Base-by-base conservation (phyloP, 2,329 filamentous ascomycete genomes). In the Talaromyces verruculosus region DNA sequence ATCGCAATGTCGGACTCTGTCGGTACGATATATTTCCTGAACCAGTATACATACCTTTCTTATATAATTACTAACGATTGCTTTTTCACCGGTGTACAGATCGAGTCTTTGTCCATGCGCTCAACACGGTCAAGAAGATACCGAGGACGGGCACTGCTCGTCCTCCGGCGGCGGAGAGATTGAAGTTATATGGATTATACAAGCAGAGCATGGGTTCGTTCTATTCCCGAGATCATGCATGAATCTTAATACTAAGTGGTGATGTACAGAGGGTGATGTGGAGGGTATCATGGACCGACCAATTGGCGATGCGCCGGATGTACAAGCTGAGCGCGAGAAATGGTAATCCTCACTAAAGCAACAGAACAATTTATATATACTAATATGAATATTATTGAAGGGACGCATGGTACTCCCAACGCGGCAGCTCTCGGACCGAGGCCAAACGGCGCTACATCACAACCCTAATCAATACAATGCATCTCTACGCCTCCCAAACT, bases 111-210 rank as follows among this genome's bases (percentile, higher is more conserved):
- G 94, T 96, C 78, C 94, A 99, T 87, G 95, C 95, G 70, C 90
- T 99, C 79, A 97, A 97, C 82, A 98, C 95, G 28, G 94, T 99
- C 74, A 97, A 97, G 81, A 96, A 96, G 81, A 96, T 99, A 72
- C 91, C 91, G 72, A 94, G 95, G 75, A 97, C 93, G 19, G 94
- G 95, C 69, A 92, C 92, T 62, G 88, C 92, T 69, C 90, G 95
- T 68, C 95, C 95, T 55, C 95, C 95, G 58, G 87, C 93, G 1
- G 83, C 86, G 68, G 93, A 96, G 75, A 90, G 95, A 66, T 84
- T 99, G 72, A 91, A 91, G 66, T 90, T 99, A 68, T 99, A 99
- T 89, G 95, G 95, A 69, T 85, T 99, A 71, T 99, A 99, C 83
- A 99, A 99, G 78, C 95, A 99, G 80, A 93, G 93, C 68, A 98